Evolutionary conservation across 1,139 yeast genomes (phyloP).

Genomic region (Candida buenavistaensis): DNA sequence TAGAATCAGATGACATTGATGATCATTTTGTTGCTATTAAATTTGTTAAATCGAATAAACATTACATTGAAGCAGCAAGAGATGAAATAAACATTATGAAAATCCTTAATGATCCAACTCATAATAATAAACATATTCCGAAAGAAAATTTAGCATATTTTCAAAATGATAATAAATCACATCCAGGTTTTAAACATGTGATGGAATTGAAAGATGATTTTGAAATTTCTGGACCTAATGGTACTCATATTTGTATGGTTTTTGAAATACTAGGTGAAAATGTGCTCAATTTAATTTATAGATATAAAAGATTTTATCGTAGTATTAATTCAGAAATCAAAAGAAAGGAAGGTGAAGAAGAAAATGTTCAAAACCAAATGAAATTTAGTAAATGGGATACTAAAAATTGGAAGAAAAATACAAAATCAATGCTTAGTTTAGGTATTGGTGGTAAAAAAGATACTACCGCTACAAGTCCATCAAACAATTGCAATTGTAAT

Average conservation of each 20-base stretch:
- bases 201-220: constrained; percentile 42
- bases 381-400: constrained; percentile 26
- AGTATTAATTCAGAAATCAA: constrained; percentile 14
- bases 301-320: constrained; percentile 28
- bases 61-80: constrained; percentile 43
- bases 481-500: neutral
- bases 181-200: constrained; percentile 42
- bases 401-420: constrained; percentile 20
- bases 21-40: constrained; percentile 44
- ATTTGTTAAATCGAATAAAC: constrained; percentile 39
- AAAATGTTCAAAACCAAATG: constrained; percentile 6
- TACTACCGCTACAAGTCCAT: constrained; percentile 1
- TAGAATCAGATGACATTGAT: constrained; percentile 8
- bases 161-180: constrained; percentile 16
- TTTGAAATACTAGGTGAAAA: constrained; percentile 46
- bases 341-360: constrained; percentile 10
- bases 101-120: constrained; percentile 19
- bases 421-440: constrained; percentile 27
- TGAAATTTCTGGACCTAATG: constrained; percentile 42
- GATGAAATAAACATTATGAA: constrained; percentile 41
- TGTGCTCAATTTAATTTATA: constrained; percentile 37
- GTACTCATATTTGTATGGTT: constrained; percentile 45
- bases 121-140: constrained; percentile 27
- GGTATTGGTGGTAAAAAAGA: constrained; percentile 20
- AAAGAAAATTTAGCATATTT: constrained; percentile 17